Percentiles rank a stretch among this genome's conserved stretches.
Evolutionary conservation across 176 grass and related monocot species (phyloP).

Genomic region (Cocos nucifera): DNA sequence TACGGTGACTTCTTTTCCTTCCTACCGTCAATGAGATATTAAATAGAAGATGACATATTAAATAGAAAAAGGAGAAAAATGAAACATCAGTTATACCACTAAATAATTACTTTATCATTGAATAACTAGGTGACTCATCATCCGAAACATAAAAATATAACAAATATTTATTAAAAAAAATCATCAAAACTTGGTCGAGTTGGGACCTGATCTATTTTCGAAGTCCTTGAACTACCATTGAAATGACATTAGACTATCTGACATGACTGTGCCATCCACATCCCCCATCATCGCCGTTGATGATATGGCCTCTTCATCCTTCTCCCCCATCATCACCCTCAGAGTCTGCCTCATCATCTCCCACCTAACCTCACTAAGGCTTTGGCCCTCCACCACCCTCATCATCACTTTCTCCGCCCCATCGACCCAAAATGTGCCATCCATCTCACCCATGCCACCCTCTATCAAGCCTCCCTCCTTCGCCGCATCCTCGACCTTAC

Average conservation of each 20-base stretch:
- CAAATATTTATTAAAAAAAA: background rate
- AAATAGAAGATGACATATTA: no score
- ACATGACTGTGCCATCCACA: constrained; percentile 57
- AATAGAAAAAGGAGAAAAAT: constrained; percentile 12
- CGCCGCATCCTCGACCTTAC: no score
- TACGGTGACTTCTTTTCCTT: background rate
- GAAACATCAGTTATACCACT: background rate
- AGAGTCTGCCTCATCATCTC: constrained; percentile 73
- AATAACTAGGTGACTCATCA: no score
- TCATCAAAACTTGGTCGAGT: constrained; percentile 56
- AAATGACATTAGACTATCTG: constrained; percentile 71
- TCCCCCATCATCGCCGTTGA: constrained; percentile 15
- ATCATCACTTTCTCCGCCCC: constrained; percentile 42
- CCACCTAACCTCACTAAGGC: constrained; percentile 34
- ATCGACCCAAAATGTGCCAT: background rate
- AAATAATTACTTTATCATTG: no score
- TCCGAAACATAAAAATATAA: background rate
- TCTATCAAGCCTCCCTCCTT: background rate
- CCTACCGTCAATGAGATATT: no score
- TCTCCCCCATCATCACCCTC: constrained; percentile 39
- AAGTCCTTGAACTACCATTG: constrained; percentile 38
- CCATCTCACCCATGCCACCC: constrained; percentile 30
- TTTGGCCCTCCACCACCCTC: constrained; percentile 32
- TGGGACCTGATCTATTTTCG: constrained; percentile 19
- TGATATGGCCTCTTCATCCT: constrained; percentile 15